A percentile compares a stretch with the other conserved stretches of the same genome.
Conservation (phyloP, 1,139 yeast genomes). For the Nadsonia starkeyi-henricii region DNA sequence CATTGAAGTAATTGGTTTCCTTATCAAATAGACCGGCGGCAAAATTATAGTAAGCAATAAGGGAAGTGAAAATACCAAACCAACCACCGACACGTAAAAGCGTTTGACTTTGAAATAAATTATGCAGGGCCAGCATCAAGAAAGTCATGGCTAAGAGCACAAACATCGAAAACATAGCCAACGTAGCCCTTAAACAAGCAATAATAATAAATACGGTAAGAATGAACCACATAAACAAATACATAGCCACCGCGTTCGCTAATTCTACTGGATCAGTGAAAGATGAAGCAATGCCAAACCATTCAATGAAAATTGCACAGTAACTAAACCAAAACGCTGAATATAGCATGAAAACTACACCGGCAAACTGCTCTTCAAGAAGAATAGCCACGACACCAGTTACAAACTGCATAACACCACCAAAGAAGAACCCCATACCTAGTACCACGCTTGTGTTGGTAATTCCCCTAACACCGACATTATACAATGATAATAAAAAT, state of each 20-base stretch:
- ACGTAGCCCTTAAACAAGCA: slow-evolving; percentile 68
- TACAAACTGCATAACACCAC: slow-evolving; percentile 58
- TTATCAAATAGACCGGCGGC: slow-evolving; percentile 62
- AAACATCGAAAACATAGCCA: slow-evolving; percentile 59
- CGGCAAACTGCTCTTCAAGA: slow-evolving; percentile 76
- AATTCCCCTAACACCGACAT: slow-evolving; percentile 48
- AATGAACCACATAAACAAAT: slow-evolving; percentile 61
- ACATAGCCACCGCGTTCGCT: slow-evolving; percentile 56
- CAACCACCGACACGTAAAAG: slow-evolving; percentile 59
- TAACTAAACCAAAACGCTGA: slow-evolving; percentile 82
- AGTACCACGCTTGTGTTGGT: slow-evolving; percentile 38
- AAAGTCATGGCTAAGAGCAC: slow-evolving; percentile 52
- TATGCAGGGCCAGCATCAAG: slow-evolving; percentile 49
- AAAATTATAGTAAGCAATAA: slow-evolving; percentile 76
- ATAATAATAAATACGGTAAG: slow-evolving; percentile 56
- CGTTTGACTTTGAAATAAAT: slow-evolving; percentile 27
- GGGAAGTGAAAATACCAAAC: slow-evolving; percentile 59
- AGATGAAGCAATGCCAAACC: slow-evolving; percentile 62
- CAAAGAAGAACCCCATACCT: slow-evolving; percentile 74
- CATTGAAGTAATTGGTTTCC: slow-evolving; percentile 4
- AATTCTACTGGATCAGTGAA: slow-evolving; percentile 29
- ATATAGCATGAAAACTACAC: slow-evolving; percentile 60
- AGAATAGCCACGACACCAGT: slow-evolving; percentile 69
- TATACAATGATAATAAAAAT: slow-evolving; percentile 55
- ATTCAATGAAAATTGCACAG: slow-evolving; percentile 54